These are phyloP conservation scores for Penicillium hesseltinei DNA, from an alignment of 2,329 filamentous ascomycete species.

Conservation along the genomic window DNA sequence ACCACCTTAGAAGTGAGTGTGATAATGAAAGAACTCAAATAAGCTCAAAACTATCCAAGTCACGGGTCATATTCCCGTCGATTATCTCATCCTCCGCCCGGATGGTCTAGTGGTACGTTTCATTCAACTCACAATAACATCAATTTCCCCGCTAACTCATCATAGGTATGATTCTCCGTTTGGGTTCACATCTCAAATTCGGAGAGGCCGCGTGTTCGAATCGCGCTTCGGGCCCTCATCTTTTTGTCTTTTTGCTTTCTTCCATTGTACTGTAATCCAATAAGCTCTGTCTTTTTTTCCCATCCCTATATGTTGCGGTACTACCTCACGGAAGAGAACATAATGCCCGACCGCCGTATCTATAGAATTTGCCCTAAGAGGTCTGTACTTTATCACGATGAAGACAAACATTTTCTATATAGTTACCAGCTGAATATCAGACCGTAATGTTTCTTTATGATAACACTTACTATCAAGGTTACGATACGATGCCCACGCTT, in stretches of 20 bases:
- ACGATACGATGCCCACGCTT: neutral
- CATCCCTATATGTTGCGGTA: neutral
- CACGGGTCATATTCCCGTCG: no score
- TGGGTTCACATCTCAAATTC: conserved; percentile 1
- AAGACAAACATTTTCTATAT: neutral
- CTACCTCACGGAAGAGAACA: neutral
- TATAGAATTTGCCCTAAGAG: neutral
- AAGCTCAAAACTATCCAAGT: no score
- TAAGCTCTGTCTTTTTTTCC: neutral
- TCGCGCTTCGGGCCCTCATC: conserved; percentile 4
- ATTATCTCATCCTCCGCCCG: no score
- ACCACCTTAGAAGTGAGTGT: no score
- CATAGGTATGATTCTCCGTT: conserved; percentile 6
- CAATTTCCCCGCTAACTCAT: no score
- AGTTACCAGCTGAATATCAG: neutral
- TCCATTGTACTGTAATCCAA: neutral
- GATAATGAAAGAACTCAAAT: no score
- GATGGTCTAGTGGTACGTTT: no score
- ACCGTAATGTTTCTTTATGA: neutral
- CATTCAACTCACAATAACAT: no score
- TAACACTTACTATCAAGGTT: neutral
- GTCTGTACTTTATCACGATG: neutral
- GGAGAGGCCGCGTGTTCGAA: conserved; percentile 13
- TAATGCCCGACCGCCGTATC: neutral
- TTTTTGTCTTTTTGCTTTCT: neutral